These are phyloP conservation scores for Stemphylium lycopersici DNA, from an alignment of 2,329 filamentous ascomycete species.

Conservation along the genomic window DNA sequence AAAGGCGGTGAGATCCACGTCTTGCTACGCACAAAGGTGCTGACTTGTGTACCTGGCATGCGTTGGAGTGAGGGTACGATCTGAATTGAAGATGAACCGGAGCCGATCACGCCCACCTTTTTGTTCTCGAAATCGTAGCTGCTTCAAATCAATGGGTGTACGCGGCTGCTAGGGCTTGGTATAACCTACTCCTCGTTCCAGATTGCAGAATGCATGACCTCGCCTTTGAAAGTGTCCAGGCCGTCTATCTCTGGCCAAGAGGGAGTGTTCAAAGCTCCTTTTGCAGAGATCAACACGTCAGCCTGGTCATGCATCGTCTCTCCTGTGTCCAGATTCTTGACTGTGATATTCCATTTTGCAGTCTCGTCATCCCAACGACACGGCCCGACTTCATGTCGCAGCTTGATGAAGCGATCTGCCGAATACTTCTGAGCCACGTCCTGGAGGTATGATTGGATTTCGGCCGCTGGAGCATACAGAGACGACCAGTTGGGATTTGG, in stretches of 20 bases:
- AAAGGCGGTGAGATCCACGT: constrained; percentile 48
- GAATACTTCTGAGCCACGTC: constrained; percentile 44
- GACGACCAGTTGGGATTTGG: constrained; percentile 51
- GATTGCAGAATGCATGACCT: constrained; percentile 44
- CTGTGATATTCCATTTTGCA: constrained; percentile 46
- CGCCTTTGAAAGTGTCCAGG: constrained; percentile 39
- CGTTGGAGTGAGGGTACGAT: constrained; percentile 50
- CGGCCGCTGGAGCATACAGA: constrained; percentile 48
- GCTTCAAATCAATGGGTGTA: constrained; percentile 4
- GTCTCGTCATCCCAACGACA: constrained; percentile 43
- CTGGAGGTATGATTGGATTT: constrained; percentile 50
- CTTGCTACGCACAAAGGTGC: constrained; percentile 43
- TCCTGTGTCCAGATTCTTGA: constrained; percentile 41
- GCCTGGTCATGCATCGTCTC: constrained; percentile 32
- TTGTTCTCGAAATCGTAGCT: constrained; percentile 44
- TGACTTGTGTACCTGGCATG: constrained; percentile 36
- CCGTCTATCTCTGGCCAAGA: constrained; percentile 45
- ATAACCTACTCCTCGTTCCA: constrained; percentile 42
- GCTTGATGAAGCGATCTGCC: constrained; percentile 47
- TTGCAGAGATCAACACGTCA: constrained; percentile 42
- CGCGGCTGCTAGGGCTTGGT: neutral
- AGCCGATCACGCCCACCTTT: constrained; percentile 45
- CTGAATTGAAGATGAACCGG: constrained; percentile 49
- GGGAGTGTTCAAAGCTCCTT: constrained; percentile 41
- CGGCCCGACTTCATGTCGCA: constrained; percentile 43